Percentiles rank a stretch among this genome's conserved stretches.
These are phyloP conservation scores for Solanum pinnatisectum DNA, from an alignment of 257 asterid genomes.

Conservation along the genomic window DNA sequence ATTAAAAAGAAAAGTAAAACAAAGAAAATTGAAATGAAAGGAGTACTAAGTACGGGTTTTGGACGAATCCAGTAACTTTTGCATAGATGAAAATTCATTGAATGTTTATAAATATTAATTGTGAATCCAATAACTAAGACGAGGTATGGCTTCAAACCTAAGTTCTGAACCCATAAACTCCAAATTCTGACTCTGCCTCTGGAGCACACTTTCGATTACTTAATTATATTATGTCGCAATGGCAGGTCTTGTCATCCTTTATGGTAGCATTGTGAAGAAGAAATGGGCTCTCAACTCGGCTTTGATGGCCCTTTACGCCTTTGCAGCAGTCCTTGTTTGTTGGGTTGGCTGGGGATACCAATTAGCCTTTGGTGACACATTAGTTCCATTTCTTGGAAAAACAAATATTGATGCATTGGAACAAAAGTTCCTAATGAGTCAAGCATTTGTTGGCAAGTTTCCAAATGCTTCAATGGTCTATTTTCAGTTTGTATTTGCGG, in stretches of 20 bases:
- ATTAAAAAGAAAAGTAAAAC: not conserved
- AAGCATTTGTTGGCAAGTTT: slow-evolving; percentile 29
- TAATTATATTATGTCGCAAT: not conserved
- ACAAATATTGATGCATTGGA: slow-evolving; percentile 35
- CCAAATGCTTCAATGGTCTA: slow-evolving; percentile 64
- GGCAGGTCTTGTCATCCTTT: slow-evolving; percentile 57
- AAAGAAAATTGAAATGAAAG: too few relatives aligned
- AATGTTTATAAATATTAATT: not conserved
- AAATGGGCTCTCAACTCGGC: slow-evolving; percentile 85
- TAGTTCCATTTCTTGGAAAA: slow-evolving; percentile 44
- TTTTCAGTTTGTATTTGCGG: slow-evolving; percentile 81
- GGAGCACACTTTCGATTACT: not conserved
- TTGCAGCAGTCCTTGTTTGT: slow-evolving; percentile 62
- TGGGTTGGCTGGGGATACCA: slow-evolving; percentile 85
- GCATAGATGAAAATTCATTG: not conserved
- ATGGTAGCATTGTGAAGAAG: slow-evolving; percentile 79
- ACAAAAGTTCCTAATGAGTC: slow-evolving; percentile 25
- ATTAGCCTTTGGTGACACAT: slow-evolving; percentile 43
- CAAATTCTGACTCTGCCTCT: not conserved
- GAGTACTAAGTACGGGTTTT: not conserved
- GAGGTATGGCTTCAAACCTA: not conserved
- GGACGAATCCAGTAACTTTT: not conserved
- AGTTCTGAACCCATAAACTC: not conserved
- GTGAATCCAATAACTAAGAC: not conserved
- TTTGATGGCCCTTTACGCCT: slow-evolving; percentile 79